Evolutionary conservation across 2,329 filamentous ascomycete genomes (phyloP).

Genomic region (Dendrostoma leiphaemia): DNA sequence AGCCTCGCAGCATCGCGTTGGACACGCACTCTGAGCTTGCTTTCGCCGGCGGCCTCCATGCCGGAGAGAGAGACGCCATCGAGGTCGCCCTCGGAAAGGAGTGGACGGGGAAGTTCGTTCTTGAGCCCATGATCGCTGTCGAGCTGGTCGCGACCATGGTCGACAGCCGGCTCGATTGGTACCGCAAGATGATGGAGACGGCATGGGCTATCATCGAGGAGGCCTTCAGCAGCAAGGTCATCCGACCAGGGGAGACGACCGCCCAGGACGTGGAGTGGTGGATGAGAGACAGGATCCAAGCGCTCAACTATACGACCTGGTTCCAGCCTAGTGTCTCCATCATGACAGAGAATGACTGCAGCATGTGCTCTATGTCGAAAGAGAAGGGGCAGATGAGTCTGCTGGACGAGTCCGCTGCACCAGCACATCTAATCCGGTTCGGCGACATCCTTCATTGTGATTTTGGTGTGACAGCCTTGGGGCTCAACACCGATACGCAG

Average conservation of each 20-base stretch:
- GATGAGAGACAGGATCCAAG: conserved; percentile 47
- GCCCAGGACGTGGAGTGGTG: conserved; percentile 49
- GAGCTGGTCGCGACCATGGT: conserved; percentile 46
- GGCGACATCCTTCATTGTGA: conserved; percentile 49
- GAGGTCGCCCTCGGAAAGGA: conserved; percentile 32
- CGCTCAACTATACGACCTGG: conserved; percentile 51
- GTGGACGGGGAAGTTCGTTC: conserved; percentile 39
- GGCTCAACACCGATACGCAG: conserved; percentile 49
- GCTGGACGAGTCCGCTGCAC: conserved; percentile 11
- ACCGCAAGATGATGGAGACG: conserved; percentile 45
- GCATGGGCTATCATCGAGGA: conserved; percentile 48
- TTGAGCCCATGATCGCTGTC: conserved; percentile 43
- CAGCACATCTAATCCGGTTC: conserved; percentile 34
- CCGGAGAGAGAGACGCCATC: conserved; percentile 41
- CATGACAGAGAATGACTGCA: conserved; percentile 30
- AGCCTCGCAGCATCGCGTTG: conserved; percentile 39
- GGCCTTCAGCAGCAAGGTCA: conserved; percentile 41
- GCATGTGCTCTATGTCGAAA: conserved; percentile 1
- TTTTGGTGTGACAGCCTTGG: conserved; percentile 46
- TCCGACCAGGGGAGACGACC: conserved; percentile 41
- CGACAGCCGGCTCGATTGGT: conserved; percentile 37
- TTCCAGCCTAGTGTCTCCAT: conserved; percentile 47
- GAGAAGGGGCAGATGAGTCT: not conserved
- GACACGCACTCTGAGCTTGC: conserved; percentile 44
- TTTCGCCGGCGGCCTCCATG: conserved; percentile 46